These are phyloP conservation scores for Botrytis pseudocinerea DNA, from an alignment of 2,329 filamentous ascomycete genomes.

Conservation along the genomic window DNA sequence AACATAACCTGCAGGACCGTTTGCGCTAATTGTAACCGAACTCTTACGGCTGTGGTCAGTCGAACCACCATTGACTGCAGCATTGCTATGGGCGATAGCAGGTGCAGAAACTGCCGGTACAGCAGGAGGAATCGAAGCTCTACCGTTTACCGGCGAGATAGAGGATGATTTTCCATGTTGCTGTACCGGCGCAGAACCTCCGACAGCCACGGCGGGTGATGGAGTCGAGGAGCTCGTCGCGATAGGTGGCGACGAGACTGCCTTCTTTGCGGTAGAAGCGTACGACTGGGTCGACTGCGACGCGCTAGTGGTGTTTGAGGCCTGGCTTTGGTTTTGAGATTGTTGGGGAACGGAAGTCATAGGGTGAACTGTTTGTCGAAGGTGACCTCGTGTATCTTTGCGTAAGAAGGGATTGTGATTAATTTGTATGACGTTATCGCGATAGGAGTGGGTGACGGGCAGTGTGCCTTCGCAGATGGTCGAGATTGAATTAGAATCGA, in stretches of 20 bases:
- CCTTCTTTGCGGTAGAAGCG: constrained; percentile 68
- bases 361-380: constrained; percentile 34
- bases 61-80: constrained; percentile 67
- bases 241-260: constrained; percentile 59
- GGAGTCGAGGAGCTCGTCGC: constrained; percentile 59
- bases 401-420: constrained; percentile 16
- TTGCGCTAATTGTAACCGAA: constrained; percentile 88
- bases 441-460: constrained; percentile 21
- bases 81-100: constrained; percentile 62
- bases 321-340: constrained; percentile 45
- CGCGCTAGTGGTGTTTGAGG: constrained; percentile 57
- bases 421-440: constrained; percentile 39
- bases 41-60: constrained; percentile 80
- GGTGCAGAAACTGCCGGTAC: constrained; percentile 61
- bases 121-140: constrained; percentile 68
- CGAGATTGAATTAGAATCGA: constrained; percentile 32
- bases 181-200: constrained; percentile 53
- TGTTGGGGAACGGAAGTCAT: constrained; percentile 43
- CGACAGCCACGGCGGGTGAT: constrained; percentile 56
- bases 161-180: constrained; percentile 66
- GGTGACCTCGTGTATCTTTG: constrained; percentile 28
- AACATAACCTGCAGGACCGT: constrained; percentile 72
- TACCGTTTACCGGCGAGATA: constrained; percentile 83
- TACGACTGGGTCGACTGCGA: constrained; percentile 60
- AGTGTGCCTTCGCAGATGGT: constrained; percentile 34